A percentile compares a stretch with the other conserved stretches of the same genome.
Conservation (phyloP, 805 yeast species). For the Nakazawaea ambrosiae region DNA sequence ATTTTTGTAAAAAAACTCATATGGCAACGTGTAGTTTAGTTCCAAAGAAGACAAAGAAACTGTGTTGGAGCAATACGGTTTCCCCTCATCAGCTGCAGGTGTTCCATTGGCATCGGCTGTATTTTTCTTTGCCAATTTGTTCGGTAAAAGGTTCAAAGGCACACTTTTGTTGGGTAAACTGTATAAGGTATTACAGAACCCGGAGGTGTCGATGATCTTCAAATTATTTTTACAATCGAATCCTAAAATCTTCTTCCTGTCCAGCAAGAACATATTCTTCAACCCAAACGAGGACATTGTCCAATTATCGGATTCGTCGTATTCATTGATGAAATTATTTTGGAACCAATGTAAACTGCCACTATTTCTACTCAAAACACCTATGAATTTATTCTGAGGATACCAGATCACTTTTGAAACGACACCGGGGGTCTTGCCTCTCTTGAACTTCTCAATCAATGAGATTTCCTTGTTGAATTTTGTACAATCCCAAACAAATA, state of each 20-base stretch:
- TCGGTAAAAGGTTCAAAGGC: not conserved
- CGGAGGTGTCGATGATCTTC: conserved; percentile 30
- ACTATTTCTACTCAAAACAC: conserved; percentile 42
- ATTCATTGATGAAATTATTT: conserved; percentile 25
- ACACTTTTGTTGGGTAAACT: conserved; percentile 22
- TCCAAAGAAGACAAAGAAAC: conserved; percentile 29
- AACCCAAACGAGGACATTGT: conserved; percentile 30
- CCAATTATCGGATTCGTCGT: conserved; percentile 31
- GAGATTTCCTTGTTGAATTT: conserved; percentile 42
- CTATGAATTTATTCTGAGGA: conserved; percentile 33
- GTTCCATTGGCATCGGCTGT: not conserved
- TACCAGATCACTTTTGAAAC: conserved; percentile 50
- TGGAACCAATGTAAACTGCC: conserved; percentile 63
- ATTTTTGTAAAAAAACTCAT: conserved; percentile 18
- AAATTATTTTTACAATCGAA: conserved; percentile 24
- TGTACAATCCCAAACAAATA: conserved; percentile 59
- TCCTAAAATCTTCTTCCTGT: conserved; percentile 1
- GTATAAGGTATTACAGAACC: conserved; percentile 31
- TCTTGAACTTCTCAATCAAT: conserved; percentile 46
- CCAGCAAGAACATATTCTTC: conserved; percentile 12
- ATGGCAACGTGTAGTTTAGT: conserved; percentile 43
- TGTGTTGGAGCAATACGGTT: not conserved
- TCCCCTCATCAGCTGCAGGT: not conserved
- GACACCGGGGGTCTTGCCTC: conserved; percentile 58
- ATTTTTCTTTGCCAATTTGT: not conserved